A percentile compares a stretch with the other conserved stretches of the same genome.
phyloP scores from a whole-genome alignment of 2,329 filamentous ascomycete genomes.

The Fusarium lateritium region DNA sequence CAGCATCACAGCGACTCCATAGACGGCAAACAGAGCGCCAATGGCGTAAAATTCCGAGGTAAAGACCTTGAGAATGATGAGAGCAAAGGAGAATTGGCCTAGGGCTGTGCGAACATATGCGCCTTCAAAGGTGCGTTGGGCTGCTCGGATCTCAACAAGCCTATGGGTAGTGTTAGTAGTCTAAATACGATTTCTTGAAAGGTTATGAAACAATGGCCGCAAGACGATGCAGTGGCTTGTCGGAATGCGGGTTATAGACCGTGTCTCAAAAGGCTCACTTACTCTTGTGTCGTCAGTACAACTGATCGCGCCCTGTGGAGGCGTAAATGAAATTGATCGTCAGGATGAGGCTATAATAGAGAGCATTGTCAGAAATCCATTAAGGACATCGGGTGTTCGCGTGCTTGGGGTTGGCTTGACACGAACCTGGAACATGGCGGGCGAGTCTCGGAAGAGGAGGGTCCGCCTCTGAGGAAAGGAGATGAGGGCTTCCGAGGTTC shows the following conservation, averaged over 20 bases:
- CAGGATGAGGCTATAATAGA: constrained; percentile 70
- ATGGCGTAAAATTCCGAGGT: constrained; percentile 97
- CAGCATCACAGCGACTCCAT: constrained; percentile 86
- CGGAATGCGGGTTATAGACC: not conserved
- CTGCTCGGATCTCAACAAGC: constrained; percentile 93
- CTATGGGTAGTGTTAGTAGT: constrained; percentile 52
- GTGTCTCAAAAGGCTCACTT: constrained; percentile 50
- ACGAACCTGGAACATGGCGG: constrained; percentile 50
- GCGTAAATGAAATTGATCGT: constrained; percentile 83
- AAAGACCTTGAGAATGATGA: constrained; percentile 94
- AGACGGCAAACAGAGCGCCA: constrained; percentile 94
- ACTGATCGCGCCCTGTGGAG: constrained; percentile 88
- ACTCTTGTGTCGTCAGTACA: constrained; percentile 84
- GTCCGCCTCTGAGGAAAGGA: not conserved
- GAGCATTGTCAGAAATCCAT: constrained; percentile 26
- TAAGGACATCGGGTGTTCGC: not conserved
- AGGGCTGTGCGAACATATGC: constrained; percentile 96
- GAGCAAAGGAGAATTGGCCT: constrained; percentile 93
- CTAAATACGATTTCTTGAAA: not conserved
- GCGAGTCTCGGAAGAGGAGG: not conserved
- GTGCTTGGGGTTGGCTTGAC: constrained; percentile 6
- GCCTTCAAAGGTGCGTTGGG: constrained; percentile 96
- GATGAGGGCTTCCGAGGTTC: too few relatives aligned
- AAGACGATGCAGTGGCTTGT: too few relatives aligned
- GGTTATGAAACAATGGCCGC: too few relatives aligned